Evolutionary conservation across 1,139 yeast genomes (phyloP).

Genomic region (Blastobotrys capitulatus): DNA sequence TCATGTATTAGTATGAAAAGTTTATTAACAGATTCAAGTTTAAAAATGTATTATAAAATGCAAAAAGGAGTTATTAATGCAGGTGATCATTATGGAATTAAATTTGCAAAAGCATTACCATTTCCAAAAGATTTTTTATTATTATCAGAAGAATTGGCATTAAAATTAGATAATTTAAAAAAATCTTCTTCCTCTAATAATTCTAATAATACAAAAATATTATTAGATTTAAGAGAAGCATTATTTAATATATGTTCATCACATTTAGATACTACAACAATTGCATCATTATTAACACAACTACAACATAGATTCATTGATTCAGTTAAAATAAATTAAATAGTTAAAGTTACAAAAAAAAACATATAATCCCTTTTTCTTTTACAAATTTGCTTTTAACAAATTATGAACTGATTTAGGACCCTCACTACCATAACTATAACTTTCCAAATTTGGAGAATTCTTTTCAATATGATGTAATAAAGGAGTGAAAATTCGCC

Average conservation of each 20-base stretch:
- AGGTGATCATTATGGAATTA: neutral
- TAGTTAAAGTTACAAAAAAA: neutral
- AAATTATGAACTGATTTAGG: slow-evolving; percentile 62
- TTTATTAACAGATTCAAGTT: neutral
- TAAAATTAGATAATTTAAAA: neutral
- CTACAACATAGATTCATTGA: neutral
- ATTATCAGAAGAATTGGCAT: neutral
- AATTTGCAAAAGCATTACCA: slow-evolving; percentile 1
- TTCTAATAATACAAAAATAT: neutral
- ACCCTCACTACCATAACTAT: slow-evolving; percentile 90
- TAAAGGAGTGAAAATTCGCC: slow-evolving; percentile 91
- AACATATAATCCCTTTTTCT: neutral
- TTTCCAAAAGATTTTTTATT: neutral
- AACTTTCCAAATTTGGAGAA: slow-evolving; percentile 50
- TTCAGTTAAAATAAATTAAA: neutral
- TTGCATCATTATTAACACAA: neutral
- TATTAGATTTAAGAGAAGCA: slow-evolving; percentile 2
- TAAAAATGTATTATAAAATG: slow-evolving; percentile 6
- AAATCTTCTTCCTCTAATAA: neutral
- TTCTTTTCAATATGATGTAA: slow-evolving; percentile 63
- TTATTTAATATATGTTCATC: neutral
- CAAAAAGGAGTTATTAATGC: neutral
- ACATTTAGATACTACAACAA: neutral
- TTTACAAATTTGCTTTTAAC: slow-evolving; percentile 38
- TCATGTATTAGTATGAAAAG: slow-evolving; percentile 1